Base-by-base conservation (phyloP, 352 stramenopile species). In the Pythium grandisporangium region DNA sequence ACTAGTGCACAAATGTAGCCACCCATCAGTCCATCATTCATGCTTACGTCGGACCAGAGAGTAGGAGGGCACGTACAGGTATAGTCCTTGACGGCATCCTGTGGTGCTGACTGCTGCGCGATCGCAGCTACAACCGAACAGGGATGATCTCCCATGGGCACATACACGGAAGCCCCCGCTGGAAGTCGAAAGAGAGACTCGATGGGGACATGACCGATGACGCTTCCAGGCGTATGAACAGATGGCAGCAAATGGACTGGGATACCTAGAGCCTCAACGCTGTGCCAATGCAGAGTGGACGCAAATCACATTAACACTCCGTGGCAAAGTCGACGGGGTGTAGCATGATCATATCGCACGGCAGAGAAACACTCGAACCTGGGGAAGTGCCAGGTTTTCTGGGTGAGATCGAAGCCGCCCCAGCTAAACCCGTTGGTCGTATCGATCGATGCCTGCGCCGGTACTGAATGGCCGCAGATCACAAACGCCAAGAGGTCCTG, bases 141-240 rank as follows among this genome's bases (percentile, higher is more conserved):
- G 2, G 75, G 79, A 21, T 92, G 79, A 44, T 92, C 79, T 7
- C 79, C 79, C 58, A 88, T 89, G 4, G 75, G 71, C 0, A 87
- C 62, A 40, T 53, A 70, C 41, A 92, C 72, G 3, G 43, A 46
- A 5, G 54, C 55, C 0, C 49, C 49, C 1, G 33, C 12, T 1
- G 73, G 69, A 11, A 92, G 23, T 0, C 48, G 14, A 12, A 47
- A 43, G 2, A 25, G 10, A 47, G 12, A 77, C 54, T 8, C 30
- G 7, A 22, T 26, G 13, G 10, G 48, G 40, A 42, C 64, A 4
- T 61, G 45, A 7, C 79, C 75, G 17, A 88, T 48, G 22, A 78
- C 49, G 5, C 55, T 62, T 11, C 75, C 73, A 7, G 73, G 59
- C 23, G 63, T 58, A 47, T 65, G 70, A 11, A 87, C 65, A 10